Conservation (phyloP, 768 basidiomycete genomes). For the Thelephora aurantiotincta region DNA sequence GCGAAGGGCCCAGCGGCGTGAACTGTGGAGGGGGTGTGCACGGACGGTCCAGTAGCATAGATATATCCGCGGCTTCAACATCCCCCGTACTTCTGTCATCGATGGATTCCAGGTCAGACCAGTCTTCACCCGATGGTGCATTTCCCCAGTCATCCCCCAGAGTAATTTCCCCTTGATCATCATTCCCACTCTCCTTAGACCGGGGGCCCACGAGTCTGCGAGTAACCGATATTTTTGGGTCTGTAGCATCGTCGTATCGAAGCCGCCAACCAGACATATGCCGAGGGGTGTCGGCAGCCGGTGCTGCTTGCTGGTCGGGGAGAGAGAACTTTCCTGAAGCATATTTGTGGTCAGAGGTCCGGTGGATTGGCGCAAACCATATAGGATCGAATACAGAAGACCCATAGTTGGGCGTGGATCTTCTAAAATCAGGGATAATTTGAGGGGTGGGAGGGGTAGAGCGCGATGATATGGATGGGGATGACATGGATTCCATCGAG, state of each 20-base stretch:
- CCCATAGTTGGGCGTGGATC: constrained; percentile 8
- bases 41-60: constrained; percentile 22
- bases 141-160: constrained; percentile 39
- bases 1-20: constrained; percentile 53
- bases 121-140: constrained; percentile 17
- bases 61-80: constrained; percentile 17
- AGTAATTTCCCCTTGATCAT: constrained; percentile 24
- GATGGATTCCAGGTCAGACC: constrained; percentile 23
- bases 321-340: constrained; percentile 57
- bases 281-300: constrained; percentile 4
- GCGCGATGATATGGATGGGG: constrained; percentile 14
- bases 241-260: constrained; percentile 47
- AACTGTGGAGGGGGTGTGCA: constrained; percentile 61
- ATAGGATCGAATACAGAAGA: constrained; percentile 52
- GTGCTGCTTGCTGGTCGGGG: constrained; percentile 46
- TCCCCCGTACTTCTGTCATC: constrained; percentile 20
- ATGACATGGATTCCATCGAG: neutral
- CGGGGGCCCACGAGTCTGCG: constrained; percentile 46
- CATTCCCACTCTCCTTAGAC: constrained; percentile 38
- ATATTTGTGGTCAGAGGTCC: constrained; percentile 61
- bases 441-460: constrained; percentile 39
- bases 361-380: constrained; percentile 52
- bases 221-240: constrained; percentile 59
- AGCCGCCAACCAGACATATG: constrained; percentile 28
- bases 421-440: constrained; percentile 19